Percentiles rank a stretch among this genome's conserved stretches.
Conservation (phyloP, 352 stramenopile species). For the Pythium apleroticum region DNA sequence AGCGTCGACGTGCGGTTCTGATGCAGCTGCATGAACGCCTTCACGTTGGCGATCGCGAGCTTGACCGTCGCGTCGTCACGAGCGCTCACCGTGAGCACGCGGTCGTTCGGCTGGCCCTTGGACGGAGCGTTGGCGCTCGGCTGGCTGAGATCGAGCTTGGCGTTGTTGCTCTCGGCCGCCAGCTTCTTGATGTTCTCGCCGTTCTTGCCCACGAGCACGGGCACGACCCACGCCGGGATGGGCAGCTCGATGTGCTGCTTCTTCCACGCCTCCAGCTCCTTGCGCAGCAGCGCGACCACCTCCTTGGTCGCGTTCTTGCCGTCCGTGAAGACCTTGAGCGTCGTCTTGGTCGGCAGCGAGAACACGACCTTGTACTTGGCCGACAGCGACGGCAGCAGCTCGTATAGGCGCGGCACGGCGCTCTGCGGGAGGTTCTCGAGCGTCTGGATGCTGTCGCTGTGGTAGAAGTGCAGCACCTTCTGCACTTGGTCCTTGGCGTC, state of each 20-base stretch:
- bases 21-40: conserved; percentile 53
- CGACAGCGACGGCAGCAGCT: conserved; percentile 50
- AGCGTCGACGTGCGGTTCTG: conserved; percentile 49
- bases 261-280: conserved; percentile 57
- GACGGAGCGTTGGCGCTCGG: conserved; percentile 10
- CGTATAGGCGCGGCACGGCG: conserved; percentile 60
- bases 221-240: conserved; percentile 63
- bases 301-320: conserved; percentile 47
- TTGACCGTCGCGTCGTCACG: conserved; percentile 63
- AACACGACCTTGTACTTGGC: conserved; percentile 62
- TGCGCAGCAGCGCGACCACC: conserved; percentile 45
- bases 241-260: conserved; percentile 69
- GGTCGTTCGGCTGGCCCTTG: conserved; percentile 24
- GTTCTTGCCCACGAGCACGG: conserved; percentile 69
- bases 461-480: conserved; percentile 81
- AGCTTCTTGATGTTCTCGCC: conserved; percentile 82
- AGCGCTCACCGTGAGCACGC: conserved; percentile 64
- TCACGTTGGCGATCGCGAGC: conserved; percentile 53
- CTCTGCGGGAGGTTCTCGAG: conserved; percentile 47
- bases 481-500: conserved; percentile 70
- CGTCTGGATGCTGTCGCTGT: conserved; percentile 51
- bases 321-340: conserved; percentile 67
- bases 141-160: conserved; percentile 54
- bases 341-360: conserved; percentile 52
- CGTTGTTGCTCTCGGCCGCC: conserved; percentile 48